A percentile compares a stretch with the other conserved stretches of the same genome.
These are phyloP conservation scores for Thielaviopsis punctulata DNA, from an alignment of 2,329 filamentous ascomycete genomes.

Conservation along the genomic window DNA sequence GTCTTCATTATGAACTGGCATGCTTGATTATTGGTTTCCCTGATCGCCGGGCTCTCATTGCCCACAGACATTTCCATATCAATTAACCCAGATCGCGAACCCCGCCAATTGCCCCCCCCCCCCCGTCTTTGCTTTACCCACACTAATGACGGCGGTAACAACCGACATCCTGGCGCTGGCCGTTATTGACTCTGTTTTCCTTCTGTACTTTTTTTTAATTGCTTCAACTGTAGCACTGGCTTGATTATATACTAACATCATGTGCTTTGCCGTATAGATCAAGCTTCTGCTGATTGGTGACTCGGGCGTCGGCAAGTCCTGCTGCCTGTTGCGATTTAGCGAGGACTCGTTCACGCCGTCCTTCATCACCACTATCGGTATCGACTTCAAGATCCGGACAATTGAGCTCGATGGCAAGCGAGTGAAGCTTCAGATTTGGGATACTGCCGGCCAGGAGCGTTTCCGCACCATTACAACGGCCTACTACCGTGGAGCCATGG, in stretches of 20 bases:
- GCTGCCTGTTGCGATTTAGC: conserved; percentile 89
- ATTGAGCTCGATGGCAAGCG: conserved; percentile 98
- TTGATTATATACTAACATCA: conserved; percentile 1
- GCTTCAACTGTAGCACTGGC: not conserved
- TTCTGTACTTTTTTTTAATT: not conserved
- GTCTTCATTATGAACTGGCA: not conserved
- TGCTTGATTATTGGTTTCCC: not conserved
- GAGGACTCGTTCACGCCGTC: conserved; percentile 95
- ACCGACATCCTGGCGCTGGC: not conserved
- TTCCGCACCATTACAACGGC: conserved; percentile 98
- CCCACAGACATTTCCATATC: not conserved
- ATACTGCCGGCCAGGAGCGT: conserved; percentile 93
- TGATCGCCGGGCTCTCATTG: not conserved
- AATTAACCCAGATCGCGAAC: conserved; percentile 6
- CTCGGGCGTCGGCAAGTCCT: conserved; percentile 92
- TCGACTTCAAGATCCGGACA: conserved; percentile 99
- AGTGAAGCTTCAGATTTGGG: conserved; percentile 99
- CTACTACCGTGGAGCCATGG: conserved; percentile 97
- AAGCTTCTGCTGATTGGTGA: conserved; percentile 94
- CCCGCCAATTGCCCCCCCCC: conserved; percentile 14
- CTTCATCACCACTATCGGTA: conserved; percentile 97
- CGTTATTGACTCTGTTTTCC: not conserved
- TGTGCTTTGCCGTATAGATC: conserved; percentile 45
- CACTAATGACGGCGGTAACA: not conserved
- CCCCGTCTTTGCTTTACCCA: conserved; percentile 8